Conservation (phyloP, 2,329 filamentous ascomycete genomes). For the Thelonectria rubi region DNA sequence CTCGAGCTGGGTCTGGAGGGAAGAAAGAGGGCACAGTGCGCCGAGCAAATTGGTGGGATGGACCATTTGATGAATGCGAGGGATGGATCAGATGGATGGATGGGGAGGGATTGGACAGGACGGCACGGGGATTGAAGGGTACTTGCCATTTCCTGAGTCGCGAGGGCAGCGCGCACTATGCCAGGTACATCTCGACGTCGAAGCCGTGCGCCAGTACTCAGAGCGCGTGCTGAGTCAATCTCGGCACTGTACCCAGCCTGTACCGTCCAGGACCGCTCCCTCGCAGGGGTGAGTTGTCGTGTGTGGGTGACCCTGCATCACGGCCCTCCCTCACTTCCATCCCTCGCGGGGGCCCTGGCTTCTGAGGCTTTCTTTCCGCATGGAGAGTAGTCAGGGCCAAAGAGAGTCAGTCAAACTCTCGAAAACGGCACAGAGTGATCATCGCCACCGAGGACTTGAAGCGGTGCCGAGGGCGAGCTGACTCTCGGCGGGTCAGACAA, state of each 20-base stretch:
- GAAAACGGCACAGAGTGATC: constrained; percentile 6
- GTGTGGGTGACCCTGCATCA: constrained; percentile 19
- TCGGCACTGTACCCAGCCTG: constrained; percentile 3
- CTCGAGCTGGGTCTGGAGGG: not conserved
- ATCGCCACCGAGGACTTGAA: not conserved
- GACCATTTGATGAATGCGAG: constrained; percentile 17
- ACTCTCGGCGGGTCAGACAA: constrained; percentile 12
- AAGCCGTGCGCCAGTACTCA: not conserved
- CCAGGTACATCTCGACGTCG: not conserved
- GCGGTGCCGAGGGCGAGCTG: constrained; percentile 4
- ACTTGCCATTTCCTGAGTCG: not conserved
- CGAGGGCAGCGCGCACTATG: constrained; percentile 2
- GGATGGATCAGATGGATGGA: constrained; percentile 14
- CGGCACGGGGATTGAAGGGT: constrained; percentile 3
- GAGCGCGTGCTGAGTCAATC: not conserved
- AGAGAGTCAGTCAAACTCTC: constrained; percentile 5
- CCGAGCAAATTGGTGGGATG: constrained; percentile 6
- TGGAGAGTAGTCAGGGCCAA: constrained; percentile 12
- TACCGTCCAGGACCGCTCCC: not conserved
- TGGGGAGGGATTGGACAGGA: constrained; percentile 19
- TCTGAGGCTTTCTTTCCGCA: constrained; percentile 11
- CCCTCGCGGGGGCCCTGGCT: constrained; percentile 18
- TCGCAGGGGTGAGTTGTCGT: not conserved
- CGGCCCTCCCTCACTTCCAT: constrained; percentile 14
- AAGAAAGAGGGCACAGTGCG: constrained; percentile 17